Conservation (phyloP, 768 basidiomycete genomes). For the Nidularia pulvinata region DNA sequence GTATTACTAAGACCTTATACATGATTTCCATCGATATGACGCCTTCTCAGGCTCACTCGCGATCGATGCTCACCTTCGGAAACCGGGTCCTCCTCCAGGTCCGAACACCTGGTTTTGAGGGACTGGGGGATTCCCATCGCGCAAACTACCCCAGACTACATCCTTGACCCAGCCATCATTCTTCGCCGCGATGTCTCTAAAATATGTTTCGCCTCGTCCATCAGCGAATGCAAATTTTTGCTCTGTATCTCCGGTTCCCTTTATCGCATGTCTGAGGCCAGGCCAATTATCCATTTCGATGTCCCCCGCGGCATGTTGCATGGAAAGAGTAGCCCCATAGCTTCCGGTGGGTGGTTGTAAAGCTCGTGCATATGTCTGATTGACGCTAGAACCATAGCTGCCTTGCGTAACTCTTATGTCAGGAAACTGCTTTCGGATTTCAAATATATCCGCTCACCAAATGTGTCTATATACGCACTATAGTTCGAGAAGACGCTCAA, state of each 20-base stretch:
- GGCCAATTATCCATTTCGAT: slow-evolving; percentile 31
- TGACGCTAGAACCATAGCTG: slow-evolving; percentile 22
- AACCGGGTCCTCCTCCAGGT: slow-evolving; percentile 24
- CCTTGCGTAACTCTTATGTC: slow-evolving; percentile 5
- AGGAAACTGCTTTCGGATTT: background rate
- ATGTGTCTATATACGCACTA: slow-evolving; percentile 18
- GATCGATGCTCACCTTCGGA: slow-evolving; percentile 9
- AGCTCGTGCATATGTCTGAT: slow-evolving; percentile 23
- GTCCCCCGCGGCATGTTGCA: slow-evolving; percentile 24
- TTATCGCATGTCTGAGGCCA: slow-evolving; percentile 26
- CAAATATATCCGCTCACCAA: slow-evolving; percentile 13
- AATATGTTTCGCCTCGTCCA: slow-evolving; percentile 23
- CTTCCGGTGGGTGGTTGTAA: slow-evolving; percentile 18
- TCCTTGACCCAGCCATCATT: slow-evolving; percentile 29
- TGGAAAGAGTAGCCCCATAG: slow-evolving; percentile 20
- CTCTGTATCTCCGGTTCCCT: slow-evolving; percentile 24
- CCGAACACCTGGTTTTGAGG: slow-evolving; percentile 23
- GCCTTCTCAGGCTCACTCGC: background rate
- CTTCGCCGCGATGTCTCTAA: slow-evolving; percentile 24
- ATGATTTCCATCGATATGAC: too few species aligned
- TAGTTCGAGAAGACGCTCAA: slow-evolving; percentile 30
- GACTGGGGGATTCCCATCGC: slow-evolving; percentile 21
- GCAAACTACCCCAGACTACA: slow-evolving; percentile 24
- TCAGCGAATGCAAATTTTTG: slow-evolving; percentile 27
- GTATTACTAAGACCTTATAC: too few species aligned